These are phyloP conservation scores for Phytopythium helicoides DNA, from an alignment of 352 stramenopile species.

Conservation along the genomic window DNA sequence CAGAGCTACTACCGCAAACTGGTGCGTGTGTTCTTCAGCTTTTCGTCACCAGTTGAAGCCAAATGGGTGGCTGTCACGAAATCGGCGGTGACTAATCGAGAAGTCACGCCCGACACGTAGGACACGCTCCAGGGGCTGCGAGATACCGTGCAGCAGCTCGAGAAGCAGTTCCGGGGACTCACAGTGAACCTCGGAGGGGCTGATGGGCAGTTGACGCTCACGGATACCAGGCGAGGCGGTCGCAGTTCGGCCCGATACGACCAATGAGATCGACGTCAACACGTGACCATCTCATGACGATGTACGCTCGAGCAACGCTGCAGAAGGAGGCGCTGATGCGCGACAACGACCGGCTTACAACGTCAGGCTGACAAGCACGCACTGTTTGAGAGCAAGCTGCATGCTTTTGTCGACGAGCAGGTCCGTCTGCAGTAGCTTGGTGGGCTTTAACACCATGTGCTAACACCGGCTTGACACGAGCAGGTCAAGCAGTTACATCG, in stretches of 20 bases:
- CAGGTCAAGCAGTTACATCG: background rate
- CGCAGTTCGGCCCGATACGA: background rate
- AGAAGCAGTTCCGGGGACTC: constrained; percentile 22
- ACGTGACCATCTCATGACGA: background rate
- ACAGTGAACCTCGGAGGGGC: too few relatives aligned
- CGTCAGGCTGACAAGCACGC: constrained; percentile 34
- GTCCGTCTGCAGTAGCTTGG: background rate
- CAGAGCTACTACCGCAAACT: constrained; percentile 42
- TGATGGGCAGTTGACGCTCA: too few relatives aligned
- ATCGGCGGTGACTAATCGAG: too few relatives aligned
- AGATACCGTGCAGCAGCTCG: constrained; percentile 25
- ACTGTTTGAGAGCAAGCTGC: constrained; percentile 38
- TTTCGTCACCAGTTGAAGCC: too few relatives aligned
- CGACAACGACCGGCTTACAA: constrained; percentile 51
- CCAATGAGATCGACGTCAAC: background rate
- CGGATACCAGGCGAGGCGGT: too few relatives aligned
- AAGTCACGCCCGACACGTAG: constrained; percentile 13
- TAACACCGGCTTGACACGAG: too few relatives aligned
- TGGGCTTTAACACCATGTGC: too few relatives aligned
- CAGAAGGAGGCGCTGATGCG: constrained; percentile 45
- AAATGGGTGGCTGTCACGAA: too few relatives aligned
- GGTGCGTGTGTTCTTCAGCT: constrained; percentile 9
- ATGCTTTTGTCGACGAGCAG: constrained; percentile 31
- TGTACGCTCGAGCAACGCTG: constrained; percentile 50
- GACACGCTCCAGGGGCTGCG: constrained; percentile 34